Conservation (phyloP, 352 stramenopile genomes). For the Blastocystis sp. region DNA sequence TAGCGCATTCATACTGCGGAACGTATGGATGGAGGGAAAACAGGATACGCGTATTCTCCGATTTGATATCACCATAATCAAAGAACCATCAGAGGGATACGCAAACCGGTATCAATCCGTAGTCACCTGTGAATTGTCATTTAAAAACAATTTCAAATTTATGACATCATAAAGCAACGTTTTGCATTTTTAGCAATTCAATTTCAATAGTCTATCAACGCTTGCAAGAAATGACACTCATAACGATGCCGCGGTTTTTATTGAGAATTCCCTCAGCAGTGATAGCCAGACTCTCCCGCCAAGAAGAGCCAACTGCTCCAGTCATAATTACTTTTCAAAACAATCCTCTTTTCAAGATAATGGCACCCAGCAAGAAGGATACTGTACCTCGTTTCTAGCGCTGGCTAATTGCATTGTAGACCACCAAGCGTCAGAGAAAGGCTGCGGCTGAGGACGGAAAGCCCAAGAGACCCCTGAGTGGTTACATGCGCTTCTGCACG, state of each 20-base stretch:
- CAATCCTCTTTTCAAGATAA: neutral
- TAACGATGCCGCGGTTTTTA: neutral
- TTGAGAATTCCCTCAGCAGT: neutral
- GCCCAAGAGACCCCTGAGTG: constrained; percentile 25
- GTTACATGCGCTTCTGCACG: constrained; percentile 37
- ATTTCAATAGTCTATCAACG: neutral
- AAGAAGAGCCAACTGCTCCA: neutral
- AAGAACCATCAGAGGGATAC: too few relatives aligned
- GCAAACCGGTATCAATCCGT: too few relatives aligned
- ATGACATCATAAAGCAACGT: too few relatives aligned
- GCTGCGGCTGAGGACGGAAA: neutral
- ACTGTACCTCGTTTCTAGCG: neutral
- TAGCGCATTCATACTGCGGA: too few relatives aligned
- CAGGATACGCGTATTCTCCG: too few relatives aligned
- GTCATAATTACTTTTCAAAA: constrained; percentile 14
- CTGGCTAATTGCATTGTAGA: neutral
- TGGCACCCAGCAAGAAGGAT: neutral
- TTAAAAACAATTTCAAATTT: neutral
- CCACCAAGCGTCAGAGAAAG: neutral
- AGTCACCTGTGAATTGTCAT: too few relatives aligned
- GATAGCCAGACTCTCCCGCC: neutral
- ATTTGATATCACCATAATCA: too few relatives aligned
- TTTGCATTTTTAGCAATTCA: neutral
- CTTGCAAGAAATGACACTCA: neutral
- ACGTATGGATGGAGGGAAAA: too few relatives aligned